Evolutionary conservation across 2,329 filamentous ascomycete species (phyloP).

Genomic region (Hymenoscyphus occultus): DNA sequence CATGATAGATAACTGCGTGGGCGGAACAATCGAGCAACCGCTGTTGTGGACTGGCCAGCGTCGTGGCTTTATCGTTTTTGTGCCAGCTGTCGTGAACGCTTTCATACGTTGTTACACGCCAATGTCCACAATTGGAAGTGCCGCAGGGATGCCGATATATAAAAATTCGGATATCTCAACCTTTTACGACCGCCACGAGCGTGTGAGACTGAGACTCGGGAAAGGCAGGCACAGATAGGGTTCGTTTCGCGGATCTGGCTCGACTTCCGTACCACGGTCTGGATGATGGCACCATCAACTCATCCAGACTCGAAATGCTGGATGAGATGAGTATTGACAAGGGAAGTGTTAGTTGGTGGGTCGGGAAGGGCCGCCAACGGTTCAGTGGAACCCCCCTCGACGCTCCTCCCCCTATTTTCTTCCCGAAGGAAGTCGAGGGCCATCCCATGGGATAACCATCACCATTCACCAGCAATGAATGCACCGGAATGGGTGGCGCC

Average conservation of each 20-base stretch:
- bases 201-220: background rate
- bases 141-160: background rate
- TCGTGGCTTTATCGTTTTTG: constrained; percentile 4
- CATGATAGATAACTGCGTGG: background rate
- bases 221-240: background rate
- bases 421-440: background rate
- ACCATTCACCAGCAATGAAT: background rate
- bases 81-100: background rate
- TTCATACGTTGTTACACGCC: background rate
- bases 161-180: background rate
- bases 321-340: background rate
- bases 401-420: background rate
- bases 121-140: constrained; percentile 1
- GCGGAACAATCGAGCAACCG: background rate
- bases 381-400: background rate
- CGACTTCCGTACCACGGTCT: background rate
- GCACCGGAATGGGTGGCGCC: background rate
- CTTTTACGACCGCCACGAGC: background rate
- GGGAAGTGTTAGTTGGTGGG: background rate
- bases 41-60: background rate
- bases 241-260: background rate
- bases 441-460: too few species aligned
- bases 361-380: constrained; percentile 1
- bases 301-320: background rate
- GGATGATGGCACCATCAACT: background rate